A percentile compares a stretch with the other conserved stretches of the same genome.
Conservation (phyloP, 805 yeast species). For the Metschnikowia picachoensis region DNA sequence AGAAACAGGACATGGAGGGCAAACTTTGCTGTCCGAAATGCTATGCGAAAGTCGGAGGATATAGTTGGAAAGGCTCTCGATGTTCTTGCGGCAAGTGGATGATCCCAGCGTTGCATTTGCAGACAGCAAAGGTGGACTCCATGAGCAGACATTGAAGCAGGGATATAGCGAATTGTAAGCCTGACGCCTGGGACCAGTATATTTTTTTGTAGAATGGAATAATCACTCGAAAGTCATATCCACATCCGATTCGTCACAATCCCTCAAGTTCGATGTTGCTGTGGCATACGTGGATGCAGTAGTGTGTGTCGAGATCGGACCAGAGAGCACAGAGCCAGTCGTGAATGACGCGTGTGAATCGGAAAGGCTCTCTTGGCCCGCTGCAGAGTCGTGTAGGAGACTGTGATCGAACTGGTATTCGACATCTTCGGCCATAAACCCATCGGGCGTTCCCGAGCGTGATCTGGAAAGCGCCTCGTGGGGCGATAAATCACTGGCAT, state of each 20-base stretch:
- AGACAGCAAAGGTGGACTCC: conserved; percentile 76
- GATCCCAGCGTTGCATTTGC: conserved; percentile 84
- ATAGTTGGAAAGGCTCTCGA: conserved; percentile 90
- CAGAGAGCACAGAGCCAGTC: conserved; percentile 6
- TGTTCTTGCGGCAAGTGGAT: conserved; percentile 97
- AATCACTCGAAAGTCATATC: conserved; percentile 44
- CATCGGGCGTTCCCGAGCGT: conserved; percentile 39
- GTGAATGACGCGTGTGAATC: conserved; percentile 9
- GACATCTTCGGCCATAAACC: conserved; percentile 46
- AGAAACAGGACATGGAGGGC: conserved; percentile 77
- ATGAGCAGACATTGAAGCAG: conserved; percentile 22
- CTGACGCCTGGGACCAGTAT: neutral
- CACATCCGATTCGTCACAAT: conserved; percentile 33
- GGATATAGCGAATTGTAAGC: neutral
- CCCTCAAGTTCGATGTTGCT: conserved; percentile 10
- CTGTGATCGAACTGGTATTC: conserved; percentile 42
- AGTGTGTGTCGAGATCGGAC: conserved; percentile 1
- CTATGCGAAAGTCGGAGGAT: conserved; percentile 80
- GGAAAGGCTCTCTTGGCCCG: conserved; percentile 7
- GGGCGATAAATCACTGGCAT: conserved; percentile 18
- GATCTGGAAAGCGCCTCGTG: conserved; percentile 5
- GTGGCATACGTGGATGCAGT: conserved; percentile 18
- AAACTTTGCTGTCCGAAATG: conserved; percentile 84
- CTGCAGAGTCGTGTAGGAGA: conserved; percentile 9
- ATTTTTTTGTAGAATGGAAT: too few relatives aligned